A percentile compares a stretch with the other conserved stretches of the same genome.
These are phyloP conservation scores for Cicer chorassanicum DNA, from an alignment of 306 rosid genomes.

Conservation along the genomic window DNA sequence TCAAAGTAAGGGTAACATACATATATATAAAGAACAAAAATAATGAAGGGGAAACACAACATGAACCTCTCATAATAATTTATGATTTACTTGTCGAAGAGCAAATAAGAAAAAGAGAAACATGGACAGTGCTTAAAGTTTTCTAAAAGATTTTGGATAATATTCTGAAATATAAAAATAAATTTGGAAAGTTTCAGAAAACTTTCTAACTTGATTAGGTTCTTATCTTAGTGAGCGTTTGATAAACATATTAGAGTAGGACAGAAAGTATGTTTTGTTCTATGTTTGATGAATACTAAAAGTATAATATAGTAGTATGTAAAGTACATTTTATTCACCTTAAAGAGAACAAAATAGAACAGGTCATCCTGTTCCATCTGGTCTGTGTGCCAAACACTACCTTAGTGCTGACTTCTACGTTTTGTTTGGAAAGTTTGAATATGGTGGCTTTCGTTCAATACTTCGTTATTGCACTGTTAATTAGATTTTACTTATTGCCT, in stretches of 20 bases:
- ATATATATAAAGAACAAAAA: conserved; percentile 2
- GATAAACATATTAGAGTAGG: not conserved
- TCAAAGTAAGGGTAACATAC: conserved; percentile 27
- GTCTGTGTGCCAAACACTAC: not conserved
- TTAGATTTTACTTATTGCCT: conserved; percentile 31
- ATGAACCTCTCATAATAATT: not conserved
- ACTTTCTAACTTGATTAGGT: not conserved
- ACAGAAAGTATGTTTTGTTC: not conserved
- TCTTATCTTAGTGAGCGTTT: not conserved
- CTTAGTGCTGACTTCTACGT: conserved; percentile 2
- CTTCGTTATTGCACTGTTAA: not conserved
- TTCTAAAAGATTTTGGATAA: conserved; percentile 10
- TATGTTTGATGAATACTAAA: conserved; percentile 8
- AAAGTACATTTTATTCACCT: conserved; percentile 4
- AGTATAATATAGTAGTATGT: not conserved
- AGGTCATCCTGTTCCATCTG: not conserved
- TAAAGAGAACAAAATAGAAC: not conserved
- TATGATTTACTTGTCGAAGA: conserved; percentile 24
- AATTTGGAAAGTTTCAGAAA: conserved; percentile 1
- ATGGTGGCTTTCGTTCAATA: conserved; percentile 2
- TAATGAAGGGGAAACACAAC: conserved; percentile 10
- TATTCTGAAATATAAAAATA: conserved; percentile 7
- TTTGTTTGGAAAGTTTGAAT: conserved; percentile 19
- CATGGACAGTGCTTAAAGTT: not conserved
- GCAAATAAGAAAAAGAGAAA: not conserved